phyloP scores from a whole-genome alignment of 768 basidiomycete genomes.

The Crassisporium funariophilum region DNA sequence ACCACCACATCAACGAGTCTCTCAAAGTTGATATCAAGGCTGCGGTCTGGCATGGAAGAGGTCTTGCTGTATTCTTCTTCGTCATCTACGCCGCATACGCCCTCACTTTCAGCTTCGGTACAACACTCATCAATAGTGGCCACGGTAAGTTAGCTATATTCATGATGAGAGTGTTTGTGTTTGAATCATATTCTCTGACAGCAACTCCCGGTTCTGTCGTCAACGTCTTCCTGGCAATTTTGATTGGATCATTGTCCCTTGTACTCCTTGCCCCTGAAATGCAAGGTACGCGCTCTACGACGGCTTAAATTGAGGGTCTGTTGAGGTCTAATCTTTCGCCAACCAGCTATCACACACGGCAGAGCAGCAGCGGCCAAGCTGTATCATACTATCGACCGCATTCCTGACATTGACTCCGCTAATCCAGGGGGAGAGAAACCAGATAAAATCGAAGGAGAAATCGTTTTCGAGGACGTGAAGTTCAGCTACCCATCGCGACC shows the following conservation, averaged over 20 bases:
- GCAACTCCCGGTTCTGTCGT: slow-evolving; percentile 75
- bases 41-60: slow-evolving; percentile 59
- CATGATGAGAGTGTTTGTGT: too few species aligned
- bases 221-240: slow-evolving; percentile 81
- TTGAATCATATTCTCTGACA: slow-evolving; percentile 22
- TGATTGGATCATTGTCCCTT: slow-evolving; percentile 91
- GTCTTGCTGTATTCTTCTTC: slow-evolving; percentile 79
- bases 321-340: slow-evolving; percentile 7
- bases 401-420: slow-evolving; percentile 85
- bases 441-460: slow-evolving; percentile 66
- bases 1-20: slow-evolving; percentile 57
- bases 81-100: slow-evolving; percentile 78
- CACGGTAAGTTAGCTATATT: slow-evolving; percentile 52
- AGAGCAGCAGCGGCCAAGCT: slow-evolving; percentile 90
- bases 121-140: slow-evolving; percentile 71
- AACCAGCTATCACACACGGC: slow-evolving; percentile 69
- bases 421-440: slow-evolving; percentile 68
- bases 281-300: slow-evolving; percentile 53
- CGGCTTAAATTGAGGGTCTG: background rate
- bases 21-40: slow-evolving; percentile 56
- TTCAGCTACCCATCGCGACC: slow-evolving; percentile 91
- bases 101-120: slow-evolving; percentile 89
- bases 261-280: slow-evolving; percentile 85
- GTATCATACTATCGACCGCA: slow-evolving; percentile 83
- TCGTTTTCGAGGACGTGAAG: slow-evolving; percentile 70